Percentiles rank a stretch among this genome's conserved stretches.
These are phyloP conservation scores for Tubosaeta sp. DNA, from an alignment of 768 basidiomycete species.

Conservation along the genomic window DNA sequence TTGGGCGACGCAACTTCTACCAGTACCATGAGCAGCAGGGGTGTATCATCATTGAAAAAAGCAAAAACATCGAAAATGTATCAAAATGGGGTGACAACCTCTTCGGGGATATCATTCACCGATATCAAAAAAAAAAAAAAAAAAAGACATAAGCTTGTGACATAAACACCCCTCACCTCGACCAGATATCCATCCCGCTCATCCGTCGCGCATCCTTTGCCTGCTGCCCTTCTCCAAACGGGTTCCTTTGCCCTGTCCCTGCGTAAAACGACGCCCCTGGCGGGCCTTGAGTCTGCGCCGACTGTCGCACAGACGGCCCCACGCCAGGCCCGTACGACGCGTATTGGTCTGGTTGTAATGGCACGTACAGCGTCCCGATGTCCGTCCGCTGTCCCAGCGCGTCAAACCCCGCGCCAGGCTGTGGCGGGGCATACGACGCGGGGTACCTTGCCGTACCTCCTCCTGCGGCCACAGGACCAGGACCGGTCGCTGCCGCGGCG, in stretches of 20 bases:
- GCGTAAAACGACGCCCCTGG: conserved; percentile 62
- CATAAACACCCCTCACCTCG: conserved; percentile 53
- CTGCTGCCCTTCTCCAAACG: background rate
- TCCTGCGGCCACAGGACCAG: conserved; percentile 13
- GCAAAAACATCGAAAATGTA: background rate
- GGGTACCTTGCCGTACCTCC: conserved; percentile 45
- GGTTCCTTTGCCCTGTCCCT: conserved; percentile 44
- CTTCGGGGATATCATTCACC: conserved; percentile 4
- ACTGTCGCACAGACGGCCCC: background rate
- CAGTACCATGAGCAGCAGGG: background rate
- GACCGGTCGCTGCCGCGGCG: background rate
- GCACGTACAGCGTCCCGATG: conserved; percentile 67
- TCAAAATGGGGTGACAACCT: background rate
- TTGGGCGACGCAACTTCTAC: too few relatives aligned
- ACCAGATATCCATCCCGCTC: conserved; percentile 72
- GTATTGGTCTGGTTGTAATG: conserved; percentile 82
- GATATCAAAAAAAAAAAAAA: background rate
- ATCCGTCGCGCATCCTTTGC: conserved; percentile 57
- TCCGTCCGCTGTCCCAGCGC: conserved; percentile 60
- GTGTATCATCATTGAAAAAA: background rate
- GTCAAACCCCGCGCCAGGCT: conserved; percentile 47
- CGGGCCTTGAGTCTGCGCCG: background rate
- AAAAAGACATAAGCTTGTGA: background rate
- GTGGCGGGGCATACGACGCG: conserved; percentile 48
- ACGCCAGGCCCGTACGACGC: conserved; percentile 41